Percentiles rank a stretch among this genome's conserved stretches.
These are phyloP conservation scores for Candida oleophila DNA, from an alignment of 805 yeast species.

Conservation along the genomic window DNA sequence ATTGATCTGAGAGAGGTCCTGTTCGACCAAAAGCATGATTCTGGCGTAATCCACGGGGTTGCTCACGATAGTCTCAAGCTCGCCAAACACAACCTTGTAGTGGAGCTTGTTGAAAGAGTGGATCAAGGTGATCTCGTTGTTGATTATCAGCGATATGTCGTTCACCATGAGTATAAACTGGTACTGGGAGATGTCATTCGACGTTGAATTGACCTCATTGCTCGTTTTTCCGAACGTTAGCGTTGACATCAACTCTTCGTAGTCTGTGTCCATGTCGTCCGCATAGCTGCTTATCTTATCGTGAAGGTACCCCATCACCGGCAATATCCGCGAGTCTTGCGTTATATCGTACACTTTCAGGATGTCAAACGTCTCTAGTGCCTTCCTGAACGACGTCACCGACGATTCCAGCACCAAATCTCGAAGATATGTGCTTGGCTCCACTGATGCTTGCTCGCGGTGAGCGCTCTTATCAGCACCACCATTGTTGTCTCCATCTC, in stretches of 20 bases:
- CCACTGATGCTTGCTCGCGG: too few relatives aligned
- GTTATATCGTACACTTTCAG: constrained; percentile 17
- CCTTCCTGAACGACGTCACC: neutral
- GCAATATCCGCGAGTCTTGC: constrained; percentile 19
- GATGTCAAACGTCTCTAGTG: constrained; percentile 19
- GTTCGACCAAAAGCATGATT: constrained; percentile 51
- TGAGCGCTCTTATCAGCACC: too few relatives aligned
- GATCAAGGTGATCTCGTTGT: constrained; percentile 51
- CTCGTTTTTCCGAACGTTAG: constrained; percentile 20
- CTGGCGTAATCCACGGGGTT: constrained; percentile 62
- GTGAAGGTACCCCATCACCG: constrained; percentile 23
- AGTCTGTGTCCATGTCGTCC: constrained; percentile 26
- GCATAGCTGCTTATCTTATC: constrained; percentile 18
- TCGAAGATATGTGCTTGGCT: neutral
- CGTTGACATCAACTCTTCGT: constrained; percentile 28
- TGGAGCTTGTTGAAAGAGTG: constrained; percentile 49
- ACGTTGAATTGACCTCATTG: constrained; percentile 18
- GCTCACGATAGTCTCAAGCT: constrained; percentile 60
- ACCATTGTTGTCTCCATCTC: neutral
- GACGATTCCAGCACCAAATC: neutral
- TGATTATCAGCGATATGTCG: constrained; percentile 51
- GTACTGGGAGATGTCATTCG: constrained; percentile 29
- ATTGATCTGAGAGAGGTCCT: constrained; percentile 33
- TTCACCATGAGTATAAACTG: constrained; percentile 55
- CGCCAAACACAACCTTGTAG: constrained; percentile 68